A percentile compares a stretch with the other conserved stretches of the same genome.
phyloP scores from a whole-genome alignment of 2,329 filamentous ascomycete genomes.

The Sporothrix euskadiensis region DNA sequence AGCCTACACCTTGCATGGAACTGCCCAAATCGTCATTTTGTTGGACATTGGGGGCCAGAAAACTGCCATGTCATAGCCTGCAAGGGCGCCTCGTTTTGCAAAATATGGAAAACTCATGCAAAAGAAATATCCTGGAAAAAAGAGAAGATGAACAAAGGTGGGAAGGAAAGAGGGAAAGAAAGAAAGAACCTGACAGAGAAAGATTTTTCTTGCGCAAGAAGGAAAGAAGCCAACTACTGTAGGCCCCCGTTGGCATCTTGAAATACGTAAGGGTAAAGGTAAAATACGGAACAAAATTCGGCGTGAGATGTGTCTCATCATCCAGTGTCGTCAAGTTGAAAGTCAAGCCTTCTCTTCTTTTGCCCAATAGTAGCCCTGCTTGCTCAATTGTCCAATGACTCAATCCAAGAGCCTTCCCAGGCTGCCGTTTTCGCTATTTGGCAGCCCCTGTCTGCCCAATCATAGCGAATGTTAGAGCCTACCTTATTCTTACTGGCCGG shows the following conservation, averaged over 20 bases:
- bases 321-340: not conserved
- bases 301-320: too few relatives aligned
- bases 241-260: not conserved
- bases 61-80: slow-evolving; percentile 1
- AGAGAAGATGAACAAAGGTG: too few relatives aligned
- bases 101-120: not conserved
- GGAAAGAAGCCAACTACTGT: too few relatives aligned
- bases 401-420: not conserved
- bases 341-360: slow-evolving; percentile 11
- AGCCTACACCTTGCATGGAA: not conserved
- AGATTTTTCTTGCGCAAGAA: too few relatives aligned
- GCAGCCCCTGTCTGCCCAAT: not conserved
- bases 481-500: not conserved
- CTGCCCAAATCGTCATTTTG: not conserved
- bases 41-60: slow-evolving; percentile 5
- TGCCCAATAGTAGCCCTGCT: slow-evolving; percentile 16
- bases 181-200: not conserved
- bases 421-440: not conserved
- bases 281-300: not conserved
- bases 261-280: not conserved
- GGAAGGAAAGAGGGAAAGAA: not conserved
- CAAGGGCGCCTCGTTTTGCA: not conserved
- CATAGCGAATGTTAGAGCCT: not conserved
- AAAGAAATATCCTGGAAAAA: not conserved
- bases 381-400: slow-evolving; percentile 8